Evolutionary conservation across 1,139 yeast species (phyloP).

Genomic region (Hemisphaericaspora xylanilytica): DNA sequence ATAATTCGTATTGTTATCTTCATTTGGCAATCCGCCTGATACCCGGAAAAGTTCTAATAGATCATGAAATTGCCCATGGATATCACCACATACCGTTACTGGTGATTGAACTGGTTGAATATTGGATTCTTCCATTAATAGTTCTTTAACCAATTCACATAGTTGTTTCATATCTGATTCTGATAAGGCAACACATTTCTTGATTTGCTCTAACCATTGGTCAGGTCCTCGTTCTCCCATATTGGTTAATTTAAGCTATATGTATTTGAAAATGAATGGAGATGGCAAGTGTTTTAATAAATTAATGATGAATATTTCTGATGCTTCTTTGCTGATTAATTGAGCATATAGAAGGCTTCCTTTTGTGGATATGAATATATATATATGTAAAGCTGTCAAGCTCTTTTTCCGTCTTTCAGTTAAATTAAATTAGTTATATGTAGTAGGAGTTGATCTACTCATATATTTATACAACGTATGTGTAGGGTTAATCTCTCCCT

Average conservation of each 20-base stretch:
- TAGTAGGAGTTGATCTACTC: neutral
- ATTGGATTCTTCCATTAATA: slow-evolving; percentile 74
- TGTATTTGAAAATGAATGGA: no score
- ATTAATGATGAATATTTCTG: no score
- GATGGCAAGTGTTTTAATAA: no score
- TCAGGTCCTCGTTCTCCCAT: slow-evolving; percentile 90
- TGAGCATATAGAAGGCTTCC: no score
- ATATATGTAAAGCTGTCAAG: neutral
- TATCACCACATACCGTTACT: slow-evolving; percentile 98
- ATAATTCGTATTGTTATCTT: slow-evolving; percentile 53
- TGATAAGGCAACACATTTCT: slow-evolving; percentile 82
- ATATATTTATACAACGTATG: no score
- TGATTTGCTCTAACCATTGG: slow-evolving; percentile 92
- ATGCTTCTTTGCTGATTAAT: no score
- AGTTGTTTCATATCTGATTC: slow-evolving; percentile 95
- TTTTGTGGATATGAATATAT: neutral
- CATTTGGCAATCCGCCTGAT: slow-evolving; percentile 86
- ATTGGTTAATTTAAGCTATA: slow-evolving; percentile 4
- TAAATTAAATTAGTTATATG: neutral
- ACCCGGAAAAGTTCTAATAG: slow-evolving; percentile 84
- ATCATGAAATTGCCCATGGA: slow-evolving; percentile 98
- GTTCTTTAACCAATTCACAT: slow-evolving; percentile 89
- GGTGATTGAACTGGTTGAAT: slow-evolving; percentile 97
- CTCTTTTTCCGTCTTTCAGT: neutral
- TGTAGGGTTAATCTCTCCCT: no score